Conservation (phyloP, 352 stramenopile species). For the Thraustochytrium sp. region DNA sequence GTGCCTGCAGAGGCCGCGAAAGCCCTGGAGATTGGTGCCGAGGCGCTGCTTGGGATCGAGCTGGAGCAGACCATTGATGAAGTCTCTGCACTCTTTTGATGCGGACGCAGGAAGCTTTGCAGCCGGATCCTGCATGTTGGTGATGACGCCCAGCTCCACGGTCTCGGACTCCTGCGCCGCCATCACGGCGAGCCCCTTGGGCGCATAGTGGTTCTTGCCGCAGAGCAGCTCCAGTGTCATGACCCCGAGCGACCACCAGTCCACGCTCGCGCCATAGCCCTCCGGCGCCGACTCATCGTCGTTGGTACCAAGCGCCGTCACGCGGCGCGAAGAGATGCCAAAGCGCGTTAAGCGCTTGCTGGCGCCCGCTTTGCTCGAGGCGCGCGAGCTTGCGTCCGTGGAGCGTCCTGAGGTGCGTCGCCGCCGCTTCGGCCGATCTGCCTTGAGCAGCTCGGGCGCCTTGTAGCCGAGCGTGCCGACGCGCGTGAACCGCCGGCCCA, state of each 20-base stretch:
- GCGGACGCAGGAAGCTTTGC: conserved; percentile 40
- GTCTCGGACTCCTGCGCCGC: conserved; percentile 21
- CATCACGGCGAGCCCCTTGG: neutral
- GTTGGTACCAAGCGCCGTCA: neutral
- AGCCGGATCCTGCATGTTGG: conserved; percentile 33
- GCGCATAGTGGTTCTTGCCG: conserved; percentile 44
- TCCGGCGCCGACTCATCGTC: conserved; percentile 6
- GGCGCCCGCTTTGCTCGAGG: too few species aligned
- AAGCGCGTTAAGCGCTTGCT: too few species aligned
- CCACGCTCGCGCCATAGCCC: conserved; percentile 34
- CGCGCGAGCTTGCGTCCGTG: too few species aligned
- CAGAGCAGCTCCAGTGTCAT: conserved; percentile 47
- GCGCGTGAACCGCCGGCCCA: neutral
- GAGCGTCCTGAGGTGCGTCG: too few species aligned
- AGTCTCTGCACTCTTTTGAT: conserved; percentile 58
- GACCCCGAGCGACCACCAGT: conserved; percentile 48
- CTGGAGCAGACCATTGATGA: conserved; percentile 65
- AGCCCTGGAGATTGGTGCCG: conserved; percentile 60
- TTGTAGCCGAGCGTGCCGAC: conserved; percentile 48
- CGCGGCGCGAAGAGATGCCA: neutral
- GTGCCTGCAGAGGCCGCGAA: conserved; percentile 61
- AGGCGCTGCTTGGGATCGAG: conserved; percentile 61
- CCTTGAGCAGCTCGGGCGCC: conserved; percentile 47
- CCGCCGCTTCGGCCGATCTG: neutral
- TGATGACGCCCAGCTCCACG: conserved; percentile 41